Evolutionary conservation across 768 basidiomycete genomes (phyloP), one percentile per base, ranked within the genome.

Genomic region (Suillus clintonianus): DNA sequence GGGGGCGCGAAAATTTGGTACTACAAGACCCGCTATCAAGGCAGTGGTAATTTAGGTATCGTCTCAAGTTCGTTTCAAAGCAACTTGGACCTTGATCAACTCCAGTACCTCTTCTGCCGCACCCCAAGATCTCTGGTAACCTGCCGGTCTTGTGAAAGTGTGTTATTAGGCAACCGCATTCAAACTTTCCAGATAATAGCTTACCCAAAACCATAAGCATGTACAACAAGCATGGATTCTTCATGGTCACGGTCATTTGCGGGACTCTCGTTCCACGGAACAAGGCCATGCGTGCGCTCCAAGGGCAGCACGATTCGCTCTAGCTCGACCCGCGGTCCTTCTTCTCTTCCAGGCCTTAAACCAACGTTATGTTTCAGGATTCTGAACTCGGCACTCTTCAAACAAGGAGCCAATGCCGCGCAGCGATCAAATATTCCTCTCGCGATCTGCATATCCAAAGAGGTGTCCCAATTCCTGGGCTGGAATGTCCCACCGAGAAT

Each of bases 121-220:
- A 19, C 82, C 81, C 81, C 81, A 83, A 13, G 80, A 82, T 27
- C 65, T 67, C 64, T 81, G 78, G 65, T 76, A 82, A 17, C 81
- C 80, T 56, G 72, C 74, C 19, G 70, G 48, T n/a, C 79, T 53
- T 78, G 62, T 24, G 19, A 47, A 42, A 45, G 41, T 30, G 6
- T 24, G 62, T 57, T 11, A 8, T 48, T 8, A 42, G 57, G 22
- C 4, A 43, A 43, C 17, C 65, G 53, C 65, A 65, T 19, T 24
- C 71, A 61, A 51, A 68, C 71, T 27, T n/a, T n/a, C n/a, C 6
- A 3, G 34, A 24, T 27, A 5, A 50, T 6, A 8, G 50, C 80
- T 60, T 47, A 83, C 83, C 86, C 86, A 42, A 88, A 84, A 7
- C 87, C 87, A 71, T 88, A 88, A 30, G 85, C 84, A 74, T 88